Conservation (phyloP, 2,329 filamentous ascomycete species). For the Aspergillus texensis region DNA sequence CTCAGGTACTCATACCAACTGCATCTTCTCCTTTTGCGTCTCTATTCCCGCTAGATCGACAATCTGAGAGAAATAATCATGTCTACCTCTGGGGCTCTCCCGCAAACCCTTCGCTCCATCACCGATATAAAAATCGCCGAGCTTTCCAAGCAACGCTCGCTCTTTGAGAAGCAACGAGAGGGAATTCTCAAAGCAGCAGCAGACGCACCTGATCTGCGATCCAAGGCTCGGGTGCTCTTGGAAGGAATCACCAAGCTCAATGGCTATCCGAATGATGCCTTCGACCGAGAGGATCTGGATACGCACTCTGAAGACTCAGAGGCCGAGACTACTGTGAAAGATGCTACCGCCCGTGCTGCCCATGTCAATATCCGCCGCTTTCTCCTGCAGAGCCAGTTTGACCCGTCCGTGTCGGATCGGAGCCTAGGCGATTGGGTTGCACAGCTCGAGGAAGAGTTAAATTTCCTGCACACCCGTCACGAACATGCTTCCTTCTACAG, state of each 20-base stretch:
- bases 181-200: constrained; percentile 42
- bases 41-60: neutral
- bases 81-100: constrained; percentile 44
- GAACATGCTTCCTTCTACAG: constrained; percentile 61
- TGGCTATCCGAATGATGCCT: constrained; percentile 38
- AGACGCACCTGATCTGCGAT: constrained; percentile 30
- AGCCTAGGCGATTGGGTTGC: constrained; percentile 52
- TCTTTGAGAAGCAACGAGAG: constrained; percentile 53
- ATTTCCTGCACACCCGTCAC: constrained; percentile 56
- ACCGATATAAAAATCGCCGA: constrained; percentile 61
- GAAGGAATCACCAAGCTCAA: constrained; percentile 43
- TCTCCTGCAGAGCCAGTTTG: constrained; percentile 56
- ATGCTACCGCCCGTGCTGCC: constrained; percentile 27
- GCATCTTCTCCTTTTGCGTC: neutral
- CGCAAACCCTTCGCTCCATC: constrained; percentile 58
- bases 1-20: neutral
- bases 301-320: constrained; percentile 17
- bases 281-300: constrained; percentile 38
- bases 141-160: constrained; percentile 54
- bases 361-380: constrained; percentile 54
- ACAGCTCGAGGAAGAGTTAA: constrained; percentile 51
- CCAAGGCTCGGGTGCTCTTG: constrained; percentile 37
- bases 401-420: constrained; percentile 54
- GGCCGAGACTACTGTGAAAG: constrained; percentile 11
- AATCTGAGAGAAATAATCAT: constrained; percentile 23